Base-by-base conservation (phyloP, 805 yeast genomes). In the Spathaspora arborariae region DNA sequence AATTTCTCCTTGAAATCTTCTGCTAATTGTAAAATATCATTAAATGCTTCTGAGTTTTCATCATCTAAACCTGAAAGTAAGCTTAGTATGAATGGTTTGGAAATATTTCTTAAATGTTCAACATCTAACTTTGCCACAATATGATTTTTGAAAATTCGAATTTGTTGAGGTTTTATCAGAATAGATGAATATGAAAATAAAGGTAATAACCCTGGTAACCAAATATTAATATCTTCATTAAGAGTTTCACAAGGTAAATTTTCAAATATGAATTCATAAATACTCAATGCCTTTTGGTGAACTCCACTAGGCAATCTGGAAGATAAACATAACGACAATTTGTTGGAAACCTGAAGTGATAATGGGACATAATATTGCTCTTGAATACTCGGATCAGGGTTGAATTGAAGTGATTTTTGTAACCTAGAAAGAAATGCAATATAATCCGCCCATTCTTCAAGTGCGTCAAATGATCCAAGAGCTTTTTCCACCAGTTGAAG, bases 361-460 rank as follows among this genome's bases (percentile, higher is more conserved):
- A 70, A 75, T 0, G 97, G 98, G 10, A 92, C 73, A 22, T 44
- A 47, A 77, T 81, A 80, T 3, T 54, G 45, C 6, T 79, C 72
- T 39, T 51, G 39, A 1, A 47, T 38, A 19, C 50, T 48, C 1
- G 48, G 54, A 60, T 58, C 66, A 47, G 58, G 64, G 1, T 53
- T 56, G 34, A 67, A 55, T 48, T 58, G 69, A 36, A 91, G 64
- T 0, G 95, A 83, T 60, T 89, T 88, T 48, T 82, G 81, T 5
- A 95, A 75, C 49, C 86, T 81, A 2, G 92, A 82, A 39, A 95
- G 71, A 61, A 88, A 91, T 19, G 97, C 85, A 47, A 94, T 94
- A 62, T 92, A 90, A 62, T 94, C 99, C 11, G 99, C 98, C 99
- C 99, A 94, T 69, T 94, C 99, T 26, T 82, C 86, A 1, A 90